Conservation (phyloP, 495 filamentous ascomycete species). For the Trichocladium uniseriatum region DNA sequence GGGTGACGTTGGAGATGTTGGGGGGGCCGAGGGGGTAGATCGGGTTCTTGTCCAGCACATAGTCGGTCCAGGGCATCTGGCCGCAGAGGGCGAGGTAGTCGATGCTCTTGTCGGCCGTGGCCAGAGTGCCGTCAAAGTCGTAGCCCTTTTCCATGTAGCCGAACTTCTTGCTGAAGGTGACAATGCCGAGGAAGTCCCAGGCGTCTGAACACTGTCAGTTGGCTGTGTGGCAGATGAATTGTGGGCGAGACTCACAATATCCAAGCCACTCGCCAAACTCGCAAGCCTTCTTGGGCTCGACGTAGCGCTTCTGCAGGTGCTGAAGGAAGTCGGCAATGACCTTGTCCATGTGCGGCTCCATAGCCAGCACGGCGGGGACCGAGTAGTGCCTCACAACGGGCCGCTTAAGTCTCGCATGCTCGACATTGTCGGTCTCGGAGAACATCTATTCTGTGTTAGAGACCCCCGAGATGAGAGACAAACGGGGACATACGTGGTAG, state of each 20-base stretch:
- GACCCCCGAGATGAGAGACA: too few species aligned
- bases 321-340: slow-evolving; percentile 24
- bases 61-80: slow-evolving; percentile 27
- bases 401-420: slow-evolving; percentile 29
- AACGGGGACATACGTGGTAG: too few species aligned
- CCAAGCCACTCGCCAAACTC: slow-evolving; percentile 23
- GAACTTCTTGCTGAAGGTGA: slow-evolving; percentile 32
- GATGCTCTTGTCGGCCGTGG: slow-evolving; percentile 14
- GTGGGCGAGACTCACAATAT: slow-evolving; percentile 13
- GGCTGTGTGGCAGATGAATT: neutral
- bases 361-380: slow-evolving; percentile 24
- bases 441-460: too few species aligned
- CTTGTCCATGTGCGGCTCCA: slow-evolving; percentile 28
- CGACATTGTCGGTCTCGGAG: slow-evolving; percentile 23
- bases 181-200: slow-evolving; percentile 39
- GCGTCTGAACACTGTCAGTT: too few species aligned
- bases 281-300: slow-evolving; percentile 6
- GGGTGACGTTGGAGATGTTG: slow-evolving; percentile 17
- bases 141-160: slow-evolving; percentile 20
- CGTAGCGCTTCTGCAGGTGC: slow-evolving; percentile 24
- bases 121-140: slow-evolving; percentile 21
- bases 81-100: slow-evolving; percentile 20
- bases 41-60: slow-evolving; percentile 25
- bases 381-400: slow-evolving; percentile 32
- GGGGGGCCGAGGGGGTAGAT: slow-evolving; percentile 14